Percentiles rank a stretch among this genome's conserved stretches.
These are phyloP conservation scores for Magnusiomyces ingens DNA, from an alignment of 1,139 yeast species.

Conservation along the genomic window DNA sequence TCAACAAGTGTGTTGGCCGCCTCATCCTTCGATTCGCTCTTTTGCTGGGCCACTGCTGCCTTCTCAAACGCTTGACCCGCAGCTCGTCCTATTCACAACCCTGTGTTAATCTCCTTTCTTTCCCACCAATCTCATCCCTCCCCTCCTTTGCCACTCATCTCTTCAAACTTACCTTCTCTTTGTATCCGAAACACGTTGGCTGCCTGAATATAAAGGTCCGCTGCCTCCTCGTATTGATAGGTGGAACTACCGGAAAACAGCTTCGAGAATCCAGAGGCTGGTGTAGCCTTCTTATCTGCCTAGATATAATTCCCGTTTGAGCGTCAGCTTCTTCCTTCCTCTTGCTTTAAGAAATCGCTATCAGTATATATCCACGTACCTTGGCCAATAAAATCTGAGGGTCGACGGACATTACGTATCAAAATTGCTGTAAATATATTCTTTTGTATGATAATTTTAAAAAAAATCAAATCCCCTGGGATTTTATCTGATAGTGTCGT, in stretches of 20 bases:
- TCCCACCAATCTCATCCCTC: not conserved
- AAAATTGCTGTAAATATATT: not conserved
- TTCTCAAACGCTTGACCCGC: slow-evolving; percentile 83
- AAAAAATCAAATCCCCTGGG: no score
- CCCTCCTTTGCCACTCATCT: slow-evolving; percentile 1
- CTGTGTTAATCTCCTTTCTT: not conserved
- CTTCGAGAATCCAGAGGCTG: slow-evolving; percentile 65
- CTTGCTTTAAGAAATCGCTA: not conserved
- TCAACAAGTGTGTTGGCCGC: slow-evolving; percentile 88
- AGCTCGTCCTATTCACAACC: slow-evolving; percentile 17
- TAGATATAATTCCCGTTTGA: not conserved
- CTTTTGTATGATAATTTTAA: not conserved
- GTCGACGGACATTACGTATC: slow-evolving; percentile 20
- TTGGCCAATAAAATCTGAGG: slow-evolving; percentile 27
- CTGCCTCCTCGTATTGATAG: slow-evolving; percentile 78
- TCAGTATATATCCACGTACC: slow-evolving; percentile 11
- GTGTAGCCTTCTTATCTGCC: slow-evolving; percentile 66
- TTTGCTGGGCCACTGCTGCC: slow-evolving; percentile 75
- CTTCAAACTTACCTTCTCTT: slow-evolving; percentile 41
- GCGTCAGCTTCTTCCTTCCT: no score
- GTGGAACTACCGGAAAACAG: slow-evolving; percentile 64
- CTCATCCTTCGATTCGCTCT: slow-evolving; percentile 77
- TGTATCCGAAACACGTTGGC: slow-evolving; percentile 78
- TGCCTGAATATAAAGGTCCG: slow-evolving; percentile 83
- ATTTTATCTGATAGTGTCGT: no score